A percentile compares a stretch with the other conserved stretches of the same genome.
phyloP scores from a whole-genome alignment of 768 basidiomycete species.

The Thelephora aurantiotincta region DNA sequence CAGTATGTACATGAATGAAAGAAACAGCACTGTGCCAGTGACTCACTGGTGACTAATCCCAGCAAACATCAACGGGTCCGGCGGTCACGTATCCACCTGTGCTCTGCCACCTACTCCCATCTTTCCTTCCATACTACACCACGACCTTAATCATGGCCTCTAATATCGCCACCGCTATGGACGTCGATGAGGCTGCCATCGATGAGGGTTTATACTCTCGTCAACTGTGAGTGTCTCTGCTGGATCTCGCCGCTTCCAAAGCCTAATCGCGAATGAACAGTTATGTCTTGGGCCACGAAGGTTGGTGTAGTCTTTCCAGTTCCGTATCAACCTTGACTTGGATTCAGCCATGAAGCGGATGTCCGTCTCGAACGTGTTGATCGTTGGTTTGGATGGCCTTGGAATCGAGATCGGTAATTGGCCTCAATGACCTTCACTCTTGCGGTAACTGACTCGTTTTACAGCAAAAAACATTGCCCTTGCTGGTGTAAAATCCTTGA shows the following conservation, averaged over 20 bases:
- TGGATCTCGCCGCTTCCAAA: conserved; percentile 1
- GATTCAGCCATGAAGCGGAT: conserved; percentile 94
- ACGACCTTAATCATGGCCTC: conserved; percentile 21
- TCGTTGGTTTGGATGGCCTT: conserved; percentile 83
- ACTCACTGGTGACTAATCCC: background rate
- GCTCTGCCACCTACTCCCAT: conserved; percentile 1
- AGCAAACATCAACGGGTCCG: too few relatives aligned
- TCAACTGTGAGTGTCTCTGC: conserved; percentile 53
- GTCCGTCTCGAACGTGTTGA: conserved; percentile 89
- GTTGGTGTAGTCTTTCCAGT: conserved; percentile 23
- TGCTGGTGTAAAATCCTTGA: conserved; percentile 96
- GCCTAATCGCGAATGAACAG: conserved; percentile 20
- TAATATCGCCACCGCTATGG: conserved; percentile 44
- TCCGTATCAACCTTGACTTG: conserved; percentile 9
- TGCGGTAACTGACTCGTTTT: conserved; percentile 1
- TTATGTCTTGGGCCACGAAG: conserved; percentile 95
- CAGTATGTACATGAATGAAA: background rate
- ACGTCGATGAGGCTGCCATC: conserved; percentile 76
- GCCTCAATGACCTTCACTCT: background rate
- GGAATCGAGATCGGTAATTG: conserved; percentile 85
- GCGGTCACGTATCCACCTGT: too few relatives aligned
- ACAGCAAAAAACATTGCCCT: conserved; percentile 89
- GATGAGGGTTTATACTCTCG: conserved; percentile 92
- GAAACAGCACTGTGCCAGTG: background rate
- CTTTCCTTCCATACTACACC: conserved; percentile 4